Base-by-base conservation (phyloP, 306 rosid species). In the Vigna angularis region DNA sequence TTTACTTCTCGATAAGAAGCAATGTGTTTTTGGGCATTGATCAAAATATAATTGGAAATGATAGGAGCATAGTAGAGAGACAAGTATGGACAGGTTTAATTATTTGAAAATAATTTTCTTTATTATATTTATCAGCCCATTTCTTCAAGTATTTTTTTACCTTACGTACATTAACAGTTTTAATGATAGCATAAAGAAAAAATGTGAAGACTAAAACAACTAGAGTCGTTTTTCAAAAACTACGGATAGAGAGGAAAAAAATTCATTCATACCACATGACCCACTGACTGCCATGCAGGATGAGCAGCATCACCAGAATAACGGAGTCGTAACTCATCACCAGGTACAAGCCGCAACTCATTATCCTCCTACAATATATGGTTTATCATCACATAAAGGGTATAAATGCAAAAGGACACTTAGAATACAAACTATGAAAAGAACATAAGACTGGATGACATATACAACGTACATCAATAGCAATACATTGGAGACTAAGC, bases 251-350 rank as follows among this genome's bases (percentile, higher is more conserved):
- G 74, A 52, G 20, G 22, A 36, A 63, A 40, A 4, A 68, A 42
- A 81, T 30, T 9, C 14, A 51, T 49, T 24, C 91, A 49, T 96
- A 96, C 99, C 91, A 96, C 99, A 78, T 96, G 99, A 63, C 99
- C 99, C 76, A 96, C 99, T 70, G 99, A 93, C 84, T 96, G 98
- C 99, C 99, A 96, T 4, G 99, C 97, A 56, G 99, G 99, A 88
- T 96, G 99, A 50, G 96, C 98, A 55, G 99, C 99, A 88, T 96
- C 99, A 68, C 99, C 99, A 77, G 99, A 96, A 84, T 96, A 96
- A 12, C 99, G 97, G 81, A 96, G 77, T 51, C 98, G 89, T 83
- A 96, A 85, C 87, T 96, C 99, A 83, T 96, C 99, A 69, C 99
- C 99, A 48, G 99, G 99, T 72, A 96, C 99, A 80, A 96, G 99